phyloP scores from a whole-genome alignment of 495 filamentous ascomycete genomes.

The Podospora comata region DNA sequence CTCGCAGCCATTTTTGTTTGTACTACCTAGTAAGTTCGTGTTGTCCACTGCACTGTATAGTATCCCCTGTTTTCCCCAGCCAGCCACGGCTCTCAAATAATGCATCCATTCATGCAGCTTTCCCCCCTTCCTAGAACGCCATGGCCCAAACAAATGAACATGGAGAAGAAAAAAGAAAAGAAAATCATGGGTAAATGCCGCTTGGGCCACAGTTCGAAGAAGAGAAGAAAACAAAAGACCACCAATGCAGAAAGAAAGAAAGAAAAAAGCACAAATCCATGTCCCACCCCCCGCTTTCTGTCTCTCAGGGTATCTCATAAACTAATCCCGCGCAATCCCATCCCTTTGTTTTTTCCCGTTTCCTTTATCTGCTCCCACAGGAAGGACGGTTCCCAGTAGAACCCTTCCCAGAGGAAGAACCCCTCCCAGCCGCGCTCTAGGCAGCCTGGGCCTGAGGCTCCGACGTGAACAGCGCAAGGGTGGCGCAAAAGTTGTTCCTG shows the following conservation, averaged over 20 bases:
- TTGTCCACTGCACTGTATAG: background rate
- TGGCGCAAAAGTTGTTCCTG: constrained; percentile 70
- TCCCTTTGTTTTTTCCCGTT: background rate
- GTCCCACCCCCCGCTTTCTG: constrained; percentile 1
- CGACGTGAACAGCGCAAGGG: constrained; percentile 58
- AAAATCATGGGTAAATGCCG: constrained; percentile 3
- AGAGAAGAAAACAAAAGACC: constrained; percentile 5
- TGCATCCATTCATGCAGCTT: background rate
- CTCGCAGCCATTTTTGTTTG: background rate
- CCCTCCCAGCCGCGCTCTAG: background rate
- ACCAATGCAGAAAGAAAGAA: constrained; percentile 2
- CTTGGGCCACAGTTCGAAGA: constrained; percentile 1
- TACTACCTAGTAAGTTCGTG: background rate
- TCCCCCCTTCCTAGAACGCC: background rate
- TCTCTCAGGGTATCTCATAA: constrained; percentile 4
- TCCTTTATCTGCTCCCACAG: background rate
- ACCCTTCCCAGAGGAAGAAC: background rate
- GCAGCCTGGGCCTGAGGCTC: background rate
- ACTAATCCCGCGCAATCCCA: background rate
- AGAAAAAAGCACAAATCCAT: constrained; percentile 1
- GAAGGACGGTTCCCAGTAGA: background rate
- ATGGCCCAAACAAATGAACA: background rate
- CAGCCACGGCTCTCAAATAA: background rate
- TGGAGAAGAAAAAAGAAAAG: background rate
- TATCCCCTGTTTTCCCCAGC: background rate